Evolutionary conservation across 306 rosid genomes (phyloP).

Genomic region (Medicago lupulina): DNA sequence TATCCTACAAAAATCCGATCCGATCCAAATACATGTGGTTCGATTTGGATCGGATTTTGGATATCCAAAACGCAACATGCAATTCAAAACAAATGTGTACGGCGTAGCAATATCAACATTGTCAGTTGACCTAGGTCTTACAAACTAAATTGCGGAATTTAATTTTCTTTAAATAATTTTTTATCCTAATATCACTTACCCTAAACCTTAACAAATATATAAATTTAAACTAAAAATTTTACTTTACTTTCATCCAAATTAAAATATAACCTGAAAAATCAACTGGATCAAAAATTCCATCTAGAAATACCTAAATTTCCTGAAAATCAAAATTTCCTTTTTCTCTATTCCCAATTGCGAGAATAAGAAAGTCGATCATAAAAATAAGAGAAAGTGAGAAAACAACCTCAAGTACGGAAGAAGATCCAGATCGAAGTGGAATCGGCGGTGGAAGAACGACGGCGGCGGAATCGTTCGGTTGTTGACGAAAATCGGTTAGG

Average conservation of each 20-base stretch:
- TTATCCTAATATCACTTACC: neutral
- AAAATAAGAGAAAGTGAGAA: slow-evolving; percentile 7
- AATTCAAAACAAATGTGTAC: no score
- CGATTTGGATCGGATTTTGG: no score
- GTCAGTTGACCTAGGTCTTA: no score
- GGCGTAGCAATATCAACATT: no score
- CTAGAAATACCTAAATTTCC: slow-evolving; percentile 7
- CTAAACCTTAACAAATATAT: neutral
- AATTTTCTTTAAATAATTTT: neutral
- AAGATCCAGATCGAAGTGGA: slow-evolving; percentile 29
- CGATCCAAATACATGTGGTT: no score
- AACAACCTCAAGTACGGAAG: slow-evolving; percentile 39
- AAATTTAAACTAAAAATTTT: neutral
- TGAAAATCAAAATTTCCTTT: slow-evolving; percentile 10
- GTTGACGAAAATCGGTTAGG: slow-evolving; percentile 50
- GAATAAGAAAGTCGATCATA: slow-evolving; percentile 7
- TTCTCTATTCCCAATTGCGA: neutral
- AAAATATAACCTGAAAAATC: neutral
- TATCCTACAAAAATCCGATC: no score
- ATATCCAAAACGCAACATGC: no score
- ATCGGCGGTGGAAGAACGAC: neutral
- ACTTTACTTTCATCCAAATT: neutral
- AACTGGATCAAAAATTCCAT: slow-evolving; percentile 16
- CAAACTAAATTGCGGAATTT: no score
- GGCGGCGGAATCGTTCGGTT: slow-evolving; percentile 44